Conservation (phyloP, 768 basidiomycete genomes). For the Hericium erinaceus region DNA sequence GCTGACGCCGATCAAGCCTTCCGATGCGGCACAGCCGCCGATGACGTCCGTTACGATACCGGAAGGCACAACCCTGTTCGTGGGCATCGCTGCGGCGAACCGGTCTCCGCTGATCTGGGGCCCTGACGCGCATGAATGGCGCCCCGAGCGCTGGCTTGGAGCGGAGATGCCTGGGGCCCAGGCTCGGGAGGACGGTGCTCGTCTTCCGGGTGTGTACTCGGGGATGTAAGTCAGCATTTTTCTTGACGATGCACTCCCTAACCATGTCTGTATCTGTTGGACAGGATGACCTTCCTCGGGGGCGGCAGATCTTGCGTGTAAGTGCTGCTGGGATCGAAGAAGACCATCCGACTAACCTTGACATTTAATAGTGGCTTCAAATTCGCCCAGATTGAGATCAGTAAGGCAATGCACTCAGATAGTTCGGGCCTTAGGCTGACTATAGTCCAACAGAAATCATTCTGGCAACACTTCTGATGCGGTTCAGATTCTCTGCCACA, state of each 20-base stretch:
- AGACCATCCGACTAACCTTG: not conserved
- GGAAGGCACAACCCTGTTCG: constrained; percentile 1
- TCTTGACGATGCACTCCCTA: too few species aligned
- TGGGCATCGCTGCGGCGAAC: constrained; percentile 7
- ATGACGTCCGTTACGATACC: not conserved
- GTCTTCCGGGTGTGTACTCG: constrained; percentile 6
- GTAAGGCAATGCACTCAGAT: not conserved
- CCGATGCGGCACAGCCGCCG: not conserved
- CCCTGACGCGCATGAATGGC: constrained; percentile 12
- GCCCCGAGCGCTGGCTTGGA: constrained; percentile 12
- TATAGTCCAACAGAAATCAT: not conserved
- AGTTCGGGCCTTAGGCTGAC: not conserved
- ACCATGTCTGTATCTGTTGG: too few species aligned
- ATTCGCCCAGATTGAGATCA: constrained; percentile 12
- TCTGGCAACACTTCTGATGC: not conserved
- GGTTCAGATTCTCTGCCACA: not conserved
- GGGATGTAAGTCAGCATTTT: not conserved
- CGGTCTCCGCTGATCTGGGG: constrained; percentile 8
- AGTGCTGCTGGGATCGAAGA: not conserved
- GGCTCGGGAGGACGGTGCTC: not conserved
- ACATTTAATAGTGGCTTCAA: constrained; percentile 7
- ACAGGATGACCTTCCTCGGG: constrained; percentile 12
- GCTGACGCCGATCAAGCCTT: not conserved
- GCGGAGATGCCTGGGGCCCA: not conserved
- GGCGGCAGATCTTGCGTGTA: constrained; percentile 9